These are phyloP conservation scores for Phlebopus sp. DNA, from an alignment of 1,284 basidiomycete genomes.

Conservation along the genomic window DNA sequence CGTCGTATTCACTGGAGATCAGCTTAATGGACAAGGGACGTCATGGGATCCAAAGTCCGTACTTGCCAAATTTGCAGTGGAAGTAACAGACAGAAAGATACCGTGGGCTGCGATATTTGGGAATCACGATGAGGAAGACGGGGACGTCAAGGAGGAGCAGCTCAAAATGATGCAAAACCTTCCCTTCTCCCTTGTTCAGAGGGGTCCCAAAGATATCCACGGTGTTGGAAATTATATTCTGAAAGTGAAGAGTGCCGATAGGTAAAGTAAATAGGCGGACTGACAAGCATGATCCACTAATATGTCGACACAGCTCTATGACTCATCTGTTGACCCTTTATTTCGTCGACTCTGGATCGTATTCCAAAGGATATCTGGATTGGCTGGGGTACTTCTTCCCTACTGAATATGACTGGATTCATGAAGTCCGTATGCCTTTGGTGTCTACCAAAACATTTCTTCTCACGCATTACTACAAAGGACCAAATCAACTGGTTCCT, in stretches of 20 bases:
- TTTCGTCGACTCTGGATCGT: slow-evolving; percentile 88
- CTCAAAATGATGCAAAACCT: slow-evolving; percentile 71
- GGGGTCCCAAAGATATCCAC: slow-evolving; percentile 79
- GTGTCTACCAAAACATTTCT: neutral
- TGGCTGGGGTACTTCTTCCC: slow-evolving; percentile 60
- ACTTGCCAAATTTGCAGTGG: slow-evolving; percentile 81
- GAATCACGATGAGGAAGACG: slow-evolving; percentile 86
- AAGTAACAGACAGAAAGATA: slow-evolving; percentile 72
- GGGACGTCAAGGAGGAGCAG: slow-evolving; percentile 60
- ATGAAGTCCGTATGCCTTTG: slow-evolving; percentile 39
- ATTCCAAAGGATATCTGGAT: slow-evolving; percentile 57
- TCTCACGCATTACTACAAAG: slow-evolving; percentile 29
- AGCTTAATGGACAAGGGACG: slow-evolving; percentile 84
- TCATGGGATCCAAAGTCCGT: slow-evolving; percentile 87
- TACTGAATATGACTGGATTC: slow-evolving; percentile 81
- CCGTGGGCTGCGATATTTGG: slow-evolving; percentile 92
- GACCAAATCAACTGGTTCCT: slow-evolving; percentile 88
- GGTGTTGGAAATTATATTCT: slow-evolving; percentile 88
- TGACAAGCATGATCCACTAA: slow-evolving; percentile 2
- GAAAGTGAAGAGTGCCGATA: slow-evolving; percentile 72
- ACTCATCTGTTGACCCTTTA: slow-evolving; percentile 88
- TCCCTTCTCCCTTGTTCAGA: slow-evolving; percentile 81
- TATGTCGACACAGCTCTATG: slow-evolving; percentile 54
- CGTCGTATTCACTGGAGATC: slow-evolving; percentile 85
- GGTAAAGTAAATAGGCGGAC: slow-evolving; percentile 37